Conservation (phyloP, 352 stramenopile species). For the Peronospora tabacina region DNA sequence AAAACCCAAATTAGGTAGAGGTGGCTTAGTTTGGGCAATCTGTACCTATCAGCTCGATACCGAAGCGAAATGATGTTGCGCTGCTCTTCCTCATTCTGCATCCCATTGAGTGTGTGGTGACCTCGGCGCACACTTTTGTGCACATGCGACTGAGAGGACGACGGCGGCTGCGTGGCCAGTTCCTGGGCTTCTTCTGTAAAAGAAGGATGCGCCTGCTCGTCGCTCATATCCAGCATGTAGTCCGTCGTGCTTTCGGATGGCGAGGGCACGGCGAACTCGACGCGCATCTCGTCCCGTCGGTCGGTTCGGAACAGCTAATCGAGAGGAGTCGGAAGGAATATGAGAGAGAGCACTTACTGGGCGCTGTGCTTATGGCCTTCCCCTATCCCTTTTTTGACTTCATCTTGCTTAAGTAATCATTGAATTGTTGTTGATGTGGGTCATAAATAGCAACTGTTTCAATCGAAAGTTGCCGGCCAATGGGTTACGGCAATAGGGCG, state of each 20-base stretch:
- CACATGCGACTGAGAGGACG: constrained; percentile 16
- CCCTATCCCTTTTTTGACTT: background rate
- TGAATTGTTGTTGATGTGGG: constrained; percentile 5
- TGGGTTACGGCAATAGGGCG: too few species aligned
- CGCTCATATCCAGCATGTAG: constrained; percentile 52
- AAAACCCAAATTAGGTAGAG: background rate
- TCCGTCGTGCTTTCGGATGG: constrained; percentile 45
- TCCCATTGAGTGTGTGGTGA: constrained; percentile 69
- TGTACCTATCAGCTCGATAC: constrained; percentile 65
- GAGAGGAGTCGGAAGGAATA: constrained; percentile 3
- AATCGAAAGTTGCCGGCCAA: too few species aligned
- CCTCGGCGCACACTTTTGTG: constrained; percentile 46
- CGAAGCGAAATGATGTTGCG: constrained; percentile 83
- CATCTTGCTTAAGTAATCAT: constrained; percentile 19
- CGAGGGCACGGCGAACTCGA: constrained; percentile 68
- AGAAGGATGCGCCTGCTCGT: background rate
- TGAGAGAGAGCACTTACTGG: background rate
- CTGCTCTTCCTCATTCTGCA: constrained; percentile 62
- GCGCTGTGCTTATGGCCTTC: constrained; percentile 1
- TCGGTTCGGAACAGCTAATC: background rate
- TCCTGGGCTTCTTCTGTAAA: constrained; percentile 2
- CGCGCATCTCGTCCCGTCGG: constrained; percentile 33
- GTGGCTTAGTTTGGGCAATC: background rate
- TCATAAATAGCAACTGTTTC: background rate
- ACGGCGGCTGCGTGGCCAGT: constrained; percentile 10